These are phyloP conservation scores for Chytriomyces confervae DNA, from an alignment of 192 early-diverging fungal species.

Conservation along the genomic window DNA sequence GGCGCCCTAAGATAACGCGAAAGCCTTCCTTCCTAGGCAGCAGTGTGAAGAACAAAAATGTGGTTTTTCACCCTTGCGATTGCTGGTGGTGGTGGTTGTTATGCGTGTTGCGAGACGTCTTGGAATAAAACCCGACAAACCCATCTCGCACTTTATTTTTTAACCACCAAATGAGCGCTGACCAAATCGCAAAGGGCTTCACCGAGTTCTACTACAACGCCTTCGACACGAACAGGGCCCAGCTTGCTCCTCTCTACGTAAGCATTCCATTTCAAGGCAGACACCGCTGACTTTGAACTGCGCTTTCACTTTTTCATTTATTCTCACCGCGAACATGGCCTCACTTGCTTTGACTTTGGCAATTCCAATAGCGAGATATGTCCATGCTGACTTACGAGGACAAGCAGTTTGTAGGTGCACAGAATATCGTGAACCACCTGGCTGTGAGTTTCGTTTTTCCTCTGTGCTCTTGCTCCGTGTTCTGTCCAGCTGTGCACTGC, in stretches of 20 bases:
- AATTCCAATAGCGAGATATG: conserved; percentile 65
- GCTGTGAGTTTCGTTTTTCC: conserved; percentile 52
- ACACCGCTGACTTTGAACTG: neutral
- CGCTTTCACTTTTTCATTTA: neutral
- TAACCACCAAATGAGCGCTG: conserved; percentile 9
- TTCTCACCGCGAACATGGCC: neutral
- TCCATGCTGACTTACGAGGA: conserved; percentile 93
- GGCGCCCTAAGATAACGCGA: no score
- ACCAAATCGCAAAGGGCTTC: conserved; percentile 72
- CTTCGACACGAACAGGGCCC: conserved; percentile 76
- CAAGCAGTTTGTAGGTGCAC: conserved; percentile 61
- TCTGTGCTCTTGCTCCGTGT: neutral
- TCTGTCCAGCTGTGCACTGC: neutral
- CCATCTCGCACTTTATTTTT: no score
- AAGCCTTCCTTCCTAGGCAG: no score
- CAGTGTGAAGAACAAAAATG: no score
- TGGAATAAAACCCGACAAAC: no score
- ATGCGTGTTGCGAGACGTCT: no score
- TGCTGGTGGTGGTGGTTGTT: no score
- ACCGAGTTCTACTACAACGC: conserved; percentile 84
- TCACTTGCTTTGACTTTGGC: neutral
- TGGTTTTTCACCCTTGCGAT: no score
- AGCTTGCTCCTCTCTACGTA: conserved; percentile 82
- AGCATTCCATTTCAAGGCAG: conserved; percentile 31
- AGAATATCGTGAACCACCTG: conserved; percentile 79